Conservation (phyloP, 2,329 filamentous ascomycete genomes). For the Penicillium sp. region DNA sequence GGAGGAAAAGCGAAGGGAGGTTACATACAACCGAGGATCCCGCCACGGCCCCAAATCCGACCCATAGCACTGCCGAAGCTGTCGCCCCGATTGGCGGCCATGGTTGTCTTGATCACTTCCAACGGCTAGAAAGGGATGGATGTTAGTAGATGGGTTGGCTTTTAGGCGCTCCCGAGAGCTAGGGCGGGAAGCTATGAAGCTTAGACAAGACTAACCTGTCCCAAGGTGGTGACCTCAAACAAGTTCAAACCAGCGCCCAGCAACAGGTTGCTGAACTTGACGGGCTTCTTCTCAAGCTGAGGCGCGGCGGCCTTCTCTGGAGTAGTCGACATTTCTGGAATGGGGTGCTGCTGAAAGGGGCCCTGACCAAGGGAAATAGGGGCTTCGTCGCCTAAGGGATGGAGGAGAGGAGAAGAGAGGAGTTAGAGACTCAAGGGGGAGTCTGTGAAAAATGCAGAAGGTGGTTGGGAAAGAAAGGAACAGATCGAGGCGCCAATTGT, state of each 20-base stretch:
- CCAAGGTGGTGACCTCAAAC: conserved; percentile 79
- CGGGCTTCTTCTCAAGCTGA: conserved; percentile 93
- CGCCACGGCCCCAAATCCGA: conserved; percentile 92
- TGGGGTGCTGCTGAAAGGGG: conserved; percentile 59
- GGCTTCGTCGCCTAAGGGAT: conserved; percentile 73
- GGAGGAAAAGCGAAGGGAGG: conserved; percentile 14
- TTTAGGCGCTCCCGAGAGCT: not conserved
- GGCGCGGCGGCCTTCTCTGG: conserved; percentile 53
- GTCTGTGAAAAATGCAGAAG: conserved; percentile 16
- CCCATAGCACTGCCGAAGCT: conserved; percentile 77
- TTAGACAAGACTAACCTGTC: conserved; percentile 53
- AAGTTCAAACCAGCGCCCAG: conserved; percentile 91
- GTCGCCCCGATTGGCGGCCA: conserved; percentile 94
- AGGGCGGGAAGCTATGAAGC: not conserved
- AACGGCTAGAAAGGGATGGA: conserved; percentile 64
- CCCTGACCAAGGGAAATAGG: conserved; percentile 97
- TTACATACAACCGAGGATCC: conserved; percentile 83
- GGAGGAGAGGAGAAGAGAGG: conserved; percentile 17
- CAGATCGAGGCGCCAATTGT: conserved; percentile 12
- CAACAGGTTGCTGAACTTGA: conserved; percentile 99
- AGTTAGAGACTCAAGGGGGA: conserved; percentile 27
- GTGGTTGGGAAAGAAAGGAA: conserved; percentile 19
- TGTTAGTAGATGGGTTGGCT: not conserved
- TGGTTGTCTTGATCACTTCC: conserved; percentile 99
- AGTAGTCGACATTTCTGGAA: conserved; percentile 60